Percentiles rank a stretch among this genome's conserved stretches.
Evolutionary conservation across 176 grass and related monocot genomes (phyloP).

Genomic region (Cenchrus americanus): DNA sequence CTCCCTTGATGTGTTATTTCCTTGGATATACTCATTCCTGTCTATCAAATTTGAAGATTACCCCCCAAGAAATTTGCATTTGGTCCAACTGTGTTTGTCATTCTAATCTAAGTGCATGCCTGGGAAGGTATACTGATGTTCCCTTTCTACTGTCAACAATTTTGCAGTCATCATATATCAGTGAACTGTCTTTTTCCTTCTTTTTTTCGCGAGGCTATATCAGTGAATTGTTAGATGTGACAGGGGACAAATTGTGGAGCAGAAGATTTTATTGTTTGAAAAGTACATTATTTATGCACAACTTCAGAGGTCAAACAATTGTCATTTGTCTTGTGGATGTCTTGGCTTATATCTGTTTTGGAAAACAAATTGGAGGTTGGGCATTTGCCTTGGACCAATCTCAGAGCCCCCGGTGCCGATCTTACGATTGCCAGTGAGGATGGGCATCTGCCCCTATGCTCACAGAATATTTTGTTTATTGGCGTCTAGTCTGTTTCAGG

Average conservation of each 20-base stretch:
- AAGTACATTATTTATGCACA: conserved; percentile 22
- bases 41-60: background rate
- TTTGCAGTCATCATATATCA: background rate
- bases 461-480: background rate
- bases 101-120: background rate
- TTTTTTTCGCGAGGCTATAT: too few species aligned
- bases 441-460: background rate
- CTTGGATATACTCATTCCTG: background rate
- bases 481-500: background rate
- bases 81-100: background rate
- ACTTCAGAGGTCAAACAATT: background rate
- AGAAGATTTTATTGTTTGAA: conserved; percentile 3
- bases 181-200: background rate
- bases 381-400: too few species aligned
- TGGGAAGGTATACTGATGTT: background rate
- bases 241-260: conserved; percentile 10
- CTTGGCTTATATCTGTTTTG: conserved; percentile 12
- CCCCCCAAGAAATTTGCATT: background rate
- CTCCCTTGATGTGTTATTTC: background rate
- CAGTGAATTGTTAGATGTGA: background rate
- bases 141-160: background rate
- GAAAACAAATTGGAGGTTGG: background rate
- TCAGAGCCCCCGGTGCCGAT: background rate
- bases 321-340: conserved; percentile 1
- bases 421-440: background rate